Percentiles rank a stretch among this genome's conserved stretches.
phyloP scores from a whole-genome alignment of 306 rosid genomes.

The Dryas drummondii region DNA sequence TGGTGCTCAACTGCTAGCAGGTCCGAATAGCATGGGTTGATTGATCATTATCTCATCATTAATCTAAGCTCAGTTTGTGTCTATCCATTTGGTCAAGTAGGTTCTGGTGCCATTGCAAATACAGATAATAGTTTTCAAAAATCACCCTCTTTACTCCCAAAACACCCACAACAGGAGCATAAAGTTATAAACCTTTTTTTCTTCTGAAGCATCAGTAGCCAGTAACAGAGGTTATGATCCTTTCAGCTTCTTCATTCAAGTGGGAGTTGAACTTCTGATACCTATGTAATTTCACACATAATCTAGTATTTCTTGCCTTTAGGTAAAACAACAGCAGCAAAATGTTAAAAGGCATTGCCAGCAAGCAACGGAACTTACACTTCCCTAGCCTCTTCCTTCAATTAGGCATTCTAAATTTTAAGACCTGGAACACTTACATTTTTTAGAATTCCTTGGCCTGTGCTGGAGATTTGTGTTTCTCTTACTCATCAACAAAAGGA shows the following conservation, averaged over 20 bases:
- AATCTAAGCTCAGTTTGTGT: slow-evolving; percentile 12
- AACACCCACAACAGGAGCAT: background rate
- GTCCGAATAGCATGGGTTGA: background rate
- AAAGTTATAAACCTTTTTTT: background rate
- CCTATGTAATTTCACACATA: background rate
- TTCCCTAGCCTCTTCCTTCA: background rate
- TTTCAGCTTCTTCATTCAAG: background rate
- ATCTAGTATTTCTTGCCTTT: background rate
- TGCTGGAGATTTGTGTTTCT: background rate
- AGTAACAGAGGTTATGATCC: background rate
- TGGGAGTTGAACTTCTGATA: background rate
- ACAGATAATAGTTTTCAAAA: background rate
- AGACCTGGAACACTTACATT: background rate
- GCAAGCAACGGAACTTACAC: background rate
- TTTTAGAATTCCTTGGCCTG: background rate
- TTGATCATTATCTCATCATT: slow-evolving; percentile 7
- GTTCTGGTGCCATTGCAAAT: slow-evolving; percentile 8
- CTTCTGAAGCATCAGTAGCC: background rate
- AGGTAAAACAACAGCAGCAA: background rate
- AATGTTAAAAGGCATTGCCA: background rate
- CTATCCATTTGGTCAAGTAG: slow-evolving; percentile 15
- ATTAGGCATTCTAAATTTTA: background rate
- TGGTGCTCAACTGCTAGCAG: background rate
- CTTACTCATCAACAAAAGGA: background rate
- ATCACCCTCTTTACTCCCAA: background rate